phyloP scores from a whole-genome alignment of 805 yeast genomes.

The Lipomyces sp. region DNA sequence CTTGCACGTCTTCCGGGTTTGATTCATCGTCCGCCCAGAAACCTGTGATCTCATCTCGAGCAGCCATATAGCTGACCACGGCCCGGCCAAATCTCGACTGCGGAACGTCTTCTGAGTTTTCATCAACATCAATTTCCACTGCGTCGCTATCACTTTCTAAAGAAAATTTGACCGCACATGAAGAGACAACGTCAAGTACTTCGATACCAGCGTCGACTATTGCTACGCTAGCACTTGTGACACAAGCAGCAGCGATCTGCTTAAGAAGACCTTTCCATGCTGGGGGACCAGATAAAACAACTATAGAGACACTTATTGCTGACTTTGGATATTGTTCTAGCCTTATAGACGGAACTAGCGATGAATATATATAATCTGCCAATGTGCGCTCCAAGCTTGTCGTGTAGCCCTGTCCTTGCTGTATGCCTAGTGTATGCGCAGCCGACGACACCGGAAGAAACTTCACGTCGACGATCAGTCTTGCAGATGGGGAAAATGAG shows the following conservation, averaged over 20 bases:
- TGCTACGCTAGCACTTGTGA: constrained; percentile 68
- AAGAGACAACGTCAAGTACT: constrained; percentile 67
- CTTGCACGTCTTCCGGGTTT: constrained; percentile 34
- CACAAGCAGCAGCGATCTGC: constrained; percentile 39
- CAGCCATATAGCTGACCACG: constrained; percentile 49
- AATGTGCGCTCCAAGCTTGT: constrained; percentile 41
- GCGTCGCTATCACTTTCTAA: background rate
- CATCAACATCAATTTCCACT: constrained; percentile 14
- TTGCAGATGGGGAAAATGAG: constrained; percentile 63
- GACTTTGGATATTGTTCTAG: constrained; percentile 84
- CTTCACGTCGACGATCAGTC: constrained; percentile 58
- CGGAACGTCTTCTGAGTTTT: background rate
- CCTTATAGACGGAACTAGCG: constrained; percentile 52
- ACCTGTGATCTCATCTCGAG: constrained; percentile 54
- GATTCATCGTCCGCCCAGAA: constrained; percentile 48
- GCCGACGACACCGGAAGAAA: constrained; percentile 52
- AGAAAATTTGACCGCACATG: constrained; percentile 29
- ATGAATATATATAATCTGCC: constrained; percentile 49
- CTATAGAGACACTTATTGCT: constrained; percentile 72
- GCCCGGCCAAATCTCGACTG: constrained; percentile 8
- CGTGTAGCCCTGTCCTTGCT: constrained; percentile 30
- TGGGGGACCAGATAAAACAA: constrained; percentile 52
- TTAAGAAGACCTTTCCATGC: constrained; percentile 36
- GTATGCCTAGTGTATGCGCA: constrained; percentile 31
- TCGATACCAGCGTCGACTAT: constrained; percentile 84